Percentiles rank a stretch among this genome's conserved stretches.
Conservation (phyloP, 257 asterid species). For the Parsonsia alboflavescens region DNA sequence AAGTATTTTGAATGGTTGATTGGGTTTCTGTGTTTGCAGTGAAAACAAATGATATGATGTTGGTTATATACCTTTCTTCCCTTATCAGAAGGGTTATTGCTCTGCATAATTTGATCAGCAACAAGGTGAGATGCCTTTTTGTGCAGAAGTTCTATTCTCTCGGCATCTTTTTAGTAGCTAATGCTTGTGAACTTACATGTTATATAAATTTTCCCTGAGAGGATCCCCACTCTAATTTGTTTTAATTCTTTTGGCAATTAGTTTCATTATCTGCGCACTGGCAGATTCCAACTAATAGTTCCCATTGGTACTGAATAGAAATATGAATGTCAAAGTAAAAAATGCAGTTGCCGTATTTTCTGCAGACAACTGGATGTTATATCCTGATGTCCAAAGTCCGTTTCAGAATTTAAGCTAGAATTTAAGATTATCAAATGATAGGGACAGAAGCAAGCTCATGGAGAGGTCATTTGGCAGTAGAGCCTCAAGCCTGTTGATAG, state of each 20-base stretch:
- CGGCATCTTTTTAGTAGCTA: not conserved
- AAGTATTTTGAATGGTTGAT: not conserved
- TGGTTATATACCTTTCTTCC: slow-evolving; percentile 89
- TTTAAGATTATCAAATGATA: not conserved
- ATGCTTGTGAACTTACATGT: not conserved
- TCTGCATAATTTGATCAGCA: slow-evolving; percentile 87
- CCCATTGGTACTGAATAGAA: not conserved
- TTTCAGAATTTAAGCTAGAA: not conserved
- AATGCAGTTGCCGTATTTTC: not conserved
- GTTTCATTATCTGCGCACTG: not conserved
- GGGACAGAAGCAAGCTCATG: not conserved
- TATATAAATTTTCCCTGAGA: not conserved
- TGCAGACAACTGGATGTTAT: not conserved
- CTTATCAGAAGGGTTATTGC: slow-evolving; percentile 91
- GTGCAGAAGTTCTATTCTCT: not conserved
- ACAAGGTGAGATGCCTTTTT: slow-evolving; percentile 52
- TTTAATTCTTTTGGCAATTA: not conserved
- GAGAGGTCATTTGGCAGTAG: not conserved
- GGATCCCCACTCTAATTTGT: not conserved
- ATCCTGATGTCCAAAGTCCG: not conserved
- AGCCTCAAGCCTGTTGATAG: not conserved
- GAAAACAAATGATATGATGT: slow-evolving; percentile 94
- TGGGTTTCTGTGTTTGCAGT: slow-evolving; percentile 38
- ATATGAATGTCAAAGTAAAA: not conserved
- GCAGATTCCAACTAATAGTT: not conserved